Percentiles rank a stretch among this genome's conserved stretches.
These are phyloP conservation scores for Stenogyne calaminthoides DNA, from an alignment of 305 asterid species.

Conservation along the genomic window DNA sequence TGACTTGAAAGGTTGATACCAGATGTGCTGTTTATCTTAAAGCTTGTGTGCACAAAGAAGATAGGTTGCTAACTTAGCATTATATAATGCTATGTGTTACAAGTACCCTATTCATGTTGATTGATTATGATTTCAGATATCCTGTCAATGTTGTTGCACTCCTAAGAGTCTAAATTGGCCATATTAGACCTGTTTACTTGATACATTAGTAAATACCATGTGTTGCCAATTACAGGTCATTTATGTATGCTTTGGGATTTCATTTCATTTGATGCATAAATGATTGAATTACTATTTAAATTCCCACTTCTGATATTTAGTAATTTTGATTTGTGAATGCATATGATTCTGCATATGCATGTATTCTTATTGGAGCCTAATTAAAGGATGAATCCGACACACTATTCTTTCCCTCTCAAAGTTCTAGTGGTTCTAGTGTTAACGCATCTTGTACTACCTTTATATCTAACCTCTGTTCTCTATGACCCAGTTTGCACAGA, in stretches of 20 bases:
- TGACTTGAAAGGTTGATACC: no score
- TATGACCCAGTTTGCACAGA: slow-evolving; percentile 75
- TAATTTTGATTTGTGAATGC: neutral
- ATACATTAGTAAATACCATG: neutral
- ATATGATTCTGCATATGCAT: neutral
- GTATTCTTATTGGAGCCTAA: neutral
- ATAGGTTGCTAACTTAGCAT: neutral
- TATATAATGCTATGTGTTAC: neutral
- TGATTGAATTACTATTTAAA: no score
- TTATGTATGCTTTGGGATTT: neutral
- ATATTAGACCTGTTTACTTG: neutral
- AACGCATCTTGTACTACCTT: slow-evolving; percentile 16
- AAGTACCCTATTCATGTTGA: no score
- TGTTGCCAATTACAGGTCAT: neutral
- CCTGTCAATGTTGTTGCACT: neutral
- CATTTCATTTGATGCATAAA: neutral
- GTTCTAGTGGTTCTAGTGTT: neutral
- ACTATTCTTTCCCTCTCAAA: neutral
- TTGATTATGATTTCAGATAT: neutral
- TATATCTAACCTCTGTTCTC: slow-evolving; percentile 31
- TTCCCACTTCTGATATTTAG: neutral
- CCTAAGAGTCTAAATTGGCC: neutral
- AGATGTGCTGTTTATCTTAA: neutral
- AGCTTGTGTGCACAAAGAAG: slow-evolving; percentile 6
- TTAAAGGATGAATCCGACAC: neutral